A percentile compares a stretch with the other conserved stretches of the same genome.
phyloP scores from a whole-genome alignment of 768 basidiomycete genomes.

The Paxillus ammoniavirescens region DNA sequence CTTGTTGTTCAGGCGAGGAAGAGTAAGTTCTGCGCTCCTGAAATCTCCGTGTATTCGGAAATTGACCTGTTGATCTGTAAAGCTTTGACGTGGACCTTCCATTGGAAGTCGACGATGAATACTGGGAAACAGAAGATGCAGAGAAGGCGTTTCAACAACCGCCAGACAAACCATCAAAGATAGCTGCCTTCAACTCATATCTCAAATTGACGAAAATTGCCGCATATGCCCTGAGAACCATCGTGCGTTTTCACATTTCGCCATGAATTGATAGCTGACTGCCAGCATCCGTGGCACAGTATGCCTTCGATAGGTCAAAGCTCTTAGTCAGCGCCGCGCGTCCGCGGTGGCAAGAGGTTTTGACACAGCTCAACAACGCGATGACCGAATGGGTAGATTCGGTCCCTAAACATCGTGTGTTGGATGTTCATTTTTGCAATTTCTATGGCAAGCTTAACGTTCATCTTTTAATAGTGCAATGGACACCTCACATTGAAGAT shows the following conservation, averaged over 20 bases:
- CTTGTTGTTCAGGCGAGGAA: slow-evolving; percentile 59
- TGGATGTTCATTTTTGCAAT: not conserved
- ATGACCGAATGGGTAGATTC: slow-evolving; percentile 72
- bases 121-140: slow-evolving; percentile 60
- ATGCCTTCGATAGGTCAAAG: slow-evolving; percentile 68
- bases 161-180: slow-evolving; percentile 48
- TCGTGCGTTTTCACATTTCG: slow-evolving; percentile 43
- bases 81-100: slow-evolving; percentile 85
- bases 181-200: slow-evolving; percentile 62
- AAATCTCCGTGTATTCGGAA: not conserved
- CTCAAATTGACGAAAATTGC: slow-evolving; percentile 69
- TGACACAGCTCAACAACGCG: slow-evolving; percentile 65
- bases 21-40: slow-evolving; percentile 47
- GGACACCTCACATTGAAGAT: slow-evolving; percentile 55
- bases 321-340: slow-evolving; percentile 51
- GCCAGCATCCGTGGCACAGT: slow-evolving; percentile 38
- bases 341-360: slow-evolving; percentile 54
- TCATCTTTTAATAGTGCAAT: slow-evolving; percentile 41
- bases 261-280: not conserved
- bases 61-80: slow-evolving; percentile 13
- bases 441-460: not conserved
- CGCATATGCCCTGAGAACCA: slow-evolving; percentile 65
- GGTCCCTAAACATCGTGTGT: slow-evolving; percentile 66
- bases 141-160: slow-evolving; percentile 67
- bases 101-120: slow-evolving; percentile 79